phyloP scores from a whole-genome alignment of 2,329 filamentous ascomycete species.

The Epicoccum nigrum region DNA sequence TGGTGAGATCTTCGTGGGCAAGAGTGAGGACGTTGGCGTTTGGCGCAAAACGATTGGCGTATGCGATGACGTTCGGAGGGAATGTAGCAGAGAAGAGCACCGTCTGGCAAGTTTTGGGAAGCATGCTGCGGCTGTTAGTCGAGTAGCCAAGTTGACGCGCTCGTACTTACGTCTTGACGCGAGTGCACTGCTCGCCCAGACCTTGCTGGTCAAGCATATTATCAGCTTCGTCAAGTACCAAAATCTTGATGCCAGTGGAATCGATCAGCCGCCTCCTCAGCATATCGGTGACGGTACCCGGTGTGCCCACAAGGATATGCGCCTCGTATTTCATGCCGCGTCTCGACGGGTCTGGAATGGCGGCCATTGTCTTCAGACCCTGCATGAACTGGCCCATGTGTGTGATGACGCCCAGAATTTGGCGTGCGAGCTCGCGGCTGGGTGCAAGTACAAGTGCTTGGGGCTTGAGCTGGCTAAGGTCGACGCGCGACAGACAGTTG shows the following conservation, averaged over 20 bases:
- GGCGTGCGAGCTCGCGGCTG: slow-evolving; percentile 90
- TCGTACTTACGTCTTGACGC: slow-evolving; percentile 77
- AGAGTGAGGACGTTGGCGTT: slow-evolving; percentile 86
- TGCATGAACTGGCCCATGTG: slow-evolving; percentile 85
- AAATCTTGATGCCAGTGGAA: slow-evolving; percentile 71
- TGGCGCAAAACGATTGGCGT: slow-evolving; percentile 83
- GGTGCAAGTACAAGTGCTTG: slow-evolving; percentile 91
- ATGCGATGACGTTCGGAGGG: slow-evolving; percentile 82
- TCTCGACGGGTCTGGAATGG: slow-evolving; percentile 77
- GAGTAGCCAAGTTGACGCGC: background rate
- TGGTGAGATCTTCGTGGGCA: slow-evolving; percentile 88
- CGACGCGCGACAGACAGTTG: slow-evolving; percentile 85
- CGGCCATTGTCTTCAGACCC: slow-evolving; percentile 76
- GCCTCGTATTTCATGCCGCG: slow-evolving; percentile 73
- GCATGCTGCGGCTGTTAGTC: slow-evolving; percentile 61
- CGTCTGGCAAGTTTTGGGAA: slow-evolving; percentile 79
- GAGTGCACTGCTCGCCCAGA: slow-evolving; percentile 90
- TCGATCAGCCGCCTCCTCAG: slow-evolving; percentile 79
- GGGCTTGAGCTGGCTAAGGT: slow-evolving; percentile 72
- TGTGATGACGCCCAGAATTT: slow-evolving; percentile 85
- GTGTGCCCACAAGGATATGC: slow-evolving; percentile 88
- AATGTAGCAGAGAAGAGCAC: slow-evolving; percentile 96
- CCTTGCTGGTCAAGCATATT: slow-evolving; percentile 98
- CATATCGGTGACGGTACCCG: slow-evolving; percentile 88
- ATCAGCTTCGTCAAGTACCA: slow-evolving; percentile 96